Base-by-base conservation (phyloP, 805 yeast genomes). In the Yamadazyma kitorensis region DNA sequence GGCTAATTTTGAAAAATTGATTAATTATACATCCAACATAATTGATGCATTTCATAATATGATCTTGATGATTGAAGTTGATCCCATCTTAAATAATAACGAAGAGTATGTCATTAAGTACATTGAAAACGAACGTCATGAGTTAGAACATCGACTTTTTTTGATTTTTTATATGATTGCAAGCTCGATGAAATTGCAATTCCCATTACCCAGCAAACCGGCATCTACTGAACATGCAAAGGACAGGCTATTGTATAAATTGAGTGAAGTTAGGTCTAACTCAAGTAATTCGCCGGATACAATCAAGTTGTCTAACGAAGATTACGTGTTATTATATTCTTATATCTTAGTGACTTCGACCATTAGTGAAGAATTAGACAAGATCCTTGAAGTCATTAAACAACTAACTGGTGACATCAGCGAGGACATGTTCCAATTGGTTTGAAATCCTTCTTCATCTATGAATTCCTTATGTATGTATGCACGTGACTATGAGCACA, bases 211-310 rank as follows among this genome's bases (percentile, higher is more conserved):
- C 0, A 75, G 72, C 16, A 80, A 79, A 45, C 81, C 89, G 1
- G 91, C 93, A 0, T 78, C 86, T 0, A 81, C 87, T 0, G 84
- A 76, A 27, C 84, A 81, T 51, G 81, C 93, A 0, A 75, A 80
- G 45, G 86, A 80, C 41, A 57, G 88, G 21, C 66, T 86, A 64
- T 64, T 85, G 42, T 73, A 68, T 29, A 84, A 82, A 45, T 61
- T 85, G 43, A 78, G 74, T 40, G 78, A 76, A 39, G 74, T 80
- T 13, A 59, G 93, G 32, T 15, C 39, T 2, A 34, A 26, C 11
- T 33, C 40, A 3, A 36, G 16, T 17, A 4, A 34, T 34, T 14
- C 18, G 15, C 10, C 44, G 56, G 21, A 44, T 48, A 23, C 58
- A 6, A 54, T 61, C 26, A 41, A 50, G 13, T 52, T 78, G 26